Base-by-base conservation (phyloP, 225 moss, liverwort and hornwort genomes). In the Lunularia cruciata region DNA sequence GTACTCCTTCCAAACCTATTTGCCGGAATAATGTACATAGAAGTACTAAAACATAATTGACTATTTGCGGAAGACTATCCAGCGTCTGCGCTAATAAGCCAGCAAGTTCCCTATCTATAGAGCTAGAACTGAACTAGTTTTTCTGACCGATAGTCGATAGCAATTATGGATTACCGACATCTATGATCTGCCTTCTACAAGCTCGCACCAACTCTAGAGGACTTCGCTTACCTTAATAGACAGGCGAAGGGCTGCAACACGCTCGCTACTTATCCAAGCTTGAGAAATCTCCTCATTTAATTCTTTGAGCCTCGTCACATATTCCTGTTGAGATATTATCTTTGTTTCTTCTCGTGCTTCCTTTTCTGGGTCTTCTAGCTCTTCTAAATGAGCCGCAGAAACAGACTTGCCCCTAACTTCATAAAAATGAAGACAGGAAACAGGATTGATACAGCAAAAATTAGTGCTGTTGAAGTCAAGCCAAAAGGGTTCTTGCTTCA, bases 311-410 rank as follows among this genome's bases (percentile, higher is more conserved):
- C 98, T 81, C 30, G 90, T 91, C 75, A 98, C 93, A 65, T 98
- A 98, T 71, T 98, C 98, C 80, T 91, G 98, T 72, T 98, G 98
- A 27, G 93, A 93, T 56, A 98, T 83, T 46, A 98, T 98, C 64
- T 87, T 93, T 56, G 81, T 82, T 83, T 83, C 98, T 66, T 85
- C 84, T 70, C 84, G 82, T 65, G 86, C 83, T 69, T 93, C 91
- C 62, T 83, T 93, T 64, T 84, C 91, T 51, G 89, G 88, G 77
- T 91, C 88, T 81, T 98, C 98, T 67, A 98, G 86, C 76, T 88
- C 83, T 80, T 98, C 89, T 79, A 98, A 76, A 77, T 93, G 98
- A 64, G 83, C 80, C 47, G 91, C 98, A 57, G 86, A 77, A 18
- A 91, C 81, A 19, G 98, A 89, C 70, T 88, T 98, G 27, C 86